Conservation (phyloP, 73 alveolate species). For the Uronychia binucleata region DNA sequence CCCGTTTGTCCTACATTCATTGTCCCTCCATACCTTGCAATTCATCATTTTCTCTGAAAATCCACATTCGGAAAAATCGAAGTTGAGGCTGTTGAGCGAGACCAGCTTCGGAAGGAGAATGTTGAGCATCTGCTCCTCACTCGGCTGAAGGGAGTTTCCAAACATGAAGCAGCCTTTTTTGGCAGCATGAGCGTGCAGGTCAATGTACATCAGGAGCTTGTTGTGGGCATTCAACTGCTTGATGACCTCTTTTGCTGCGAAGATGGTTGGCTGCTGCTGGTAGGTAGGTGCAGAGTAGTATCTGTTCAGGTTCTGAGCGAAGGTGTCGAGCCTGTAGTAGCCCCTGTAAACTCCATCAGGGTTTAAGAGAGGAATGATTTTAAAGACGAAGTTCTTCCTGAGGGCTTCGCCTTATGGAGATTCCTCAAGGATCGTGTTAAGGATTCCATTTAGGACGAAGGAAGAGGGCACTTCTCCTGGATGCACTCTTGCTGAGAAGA, state of each 20-base stretch:
- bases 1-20: too few species aligned
- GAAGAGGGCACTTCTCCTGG: constrained; percentile 99
- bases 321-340: constrained; percentile 93
- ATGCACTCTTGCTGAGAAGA: constrained; percentile 97
- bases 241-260: constrained; percentile 60
- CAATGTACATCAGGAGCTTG: constrained; percentile 58
- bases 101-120: constrained; percentile 58
- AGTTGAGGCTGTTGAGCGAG: constrained; percentile 61
- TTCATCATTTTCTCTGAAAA: constrained; percentile 66
- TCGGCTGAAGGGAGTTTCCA: constrained; percentile 62
- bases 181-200: constrained; percentile 82
- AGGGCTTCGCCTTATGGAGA: constrained; percentile 54
- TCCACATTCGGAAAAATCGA: constrained; percentile 53
- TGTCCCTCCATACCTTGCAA: constrained; percentile 38
- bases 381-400: constrained; percentile 89
- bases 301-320: constrained; percentile 93
- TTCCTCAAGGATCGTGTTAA: constrained; percentile 82
- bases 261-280: constrained; percentile 67
- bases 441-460: constrained; percentile 87
- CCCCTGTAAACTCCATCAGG: constrained; percentile 99
- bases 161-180: constrained; percentile 71
- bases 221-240: constrained; percentile 42
- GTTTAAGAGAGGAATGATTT: constrained; percentile 93
- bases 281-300: constrained; percentile 51
- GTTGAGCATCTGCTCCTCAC: constrained; percentile 50